phyloP scores from a whole-genome alignment of 805 yeast genomes.

The Wickerhamomyces bisporus region DNA sequence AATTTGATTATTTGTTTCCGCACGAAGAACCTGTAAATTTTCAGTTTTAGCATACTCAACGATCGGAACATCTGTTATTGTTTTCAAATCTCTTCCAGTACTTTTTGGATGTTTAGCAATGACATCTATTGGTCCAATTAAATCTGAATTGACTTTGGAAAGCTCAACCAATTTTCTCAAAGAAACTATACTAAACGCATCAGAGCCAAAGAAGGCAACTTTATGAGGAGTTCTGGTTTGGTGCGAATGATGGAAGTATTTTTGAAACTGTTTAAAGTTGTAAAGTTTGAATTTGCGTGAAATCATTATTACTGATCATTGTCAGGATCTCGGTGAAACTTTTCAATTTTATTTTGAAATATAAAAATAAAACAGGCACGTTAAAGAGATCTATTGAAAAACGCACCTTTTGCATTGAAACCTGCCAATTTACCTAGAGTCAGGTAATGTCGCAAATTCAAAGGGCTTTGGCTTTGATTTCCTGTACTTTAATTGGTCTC shows the following conservation, averaged over 20 bases:
- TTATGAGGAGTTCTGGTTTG: constrained; percentile 4
- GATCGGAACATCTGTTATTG: constrained; percentile 48
- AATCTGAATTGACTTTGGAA: constrained; percentile 11
- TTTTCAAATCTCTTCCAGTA: constrained; percentile 52
- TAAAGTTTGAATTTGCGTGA: no score
- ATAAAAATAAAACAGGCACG: no score
- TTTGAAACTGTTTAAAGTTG: neutral
- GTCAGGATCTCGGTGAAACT: no score
- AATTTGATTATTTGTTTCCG: constrained; percentile 44
- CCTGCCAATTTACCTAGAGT: no score
- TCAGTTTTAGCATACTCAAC: constrained; percentile 33
- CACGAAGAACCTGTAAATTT: constrained; percentile 38
- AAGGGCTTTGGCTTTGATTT: constrained; percentile 9
- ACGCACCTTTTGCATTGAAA: no score
- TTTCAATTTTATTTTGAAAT: no score
- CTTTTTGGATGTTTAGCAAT: constrained; percentile 60
- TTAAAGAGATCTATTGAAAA: no score
- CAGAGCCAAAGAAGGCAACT: constrained; percentile 77
- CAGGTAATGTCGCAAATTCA: constrained; percentile 1
- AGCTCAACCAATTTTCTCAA: constrained; percentile 34
- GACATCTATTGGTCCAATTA: constrained; percentile 43
- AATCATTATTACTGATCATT: no score
- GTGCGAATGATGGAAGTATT: neutral
- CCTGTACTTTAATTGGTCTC: constrained; percentile 36
- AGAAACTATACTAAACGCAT: constrained; percentile 57